phyloP scores from a whole-genome alignment of 148 eudicot genomes.

The Vaccinium myrtillus region DNA sequence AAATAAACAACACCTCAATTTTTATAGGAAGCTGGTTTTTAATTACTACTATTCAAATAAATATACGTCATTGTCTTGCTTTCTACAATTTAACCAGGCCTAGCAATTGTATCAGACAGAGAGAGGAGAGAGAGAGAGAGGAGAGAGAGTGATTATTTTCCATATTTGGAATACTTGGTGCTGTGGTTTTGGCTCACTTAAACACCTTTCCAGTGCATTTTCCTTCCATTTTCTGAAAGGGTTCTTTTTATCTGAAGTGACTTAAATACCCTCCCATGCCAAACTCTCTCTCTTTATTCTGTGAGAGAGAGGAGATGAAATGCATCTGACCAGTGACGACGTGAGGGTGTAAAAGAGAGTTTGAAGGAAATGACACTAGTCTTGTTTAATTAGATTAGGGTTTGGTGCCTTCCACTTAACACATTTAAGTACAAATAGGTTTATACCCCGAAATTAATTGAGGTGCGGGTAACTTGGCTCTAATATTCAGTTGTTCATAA shows the following conservation, averaged over 20 bases:
- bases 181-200: not conserved
- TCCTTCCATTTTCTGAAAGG: constrained; percentile 4
- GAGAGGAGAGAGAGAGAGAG: not conserved
- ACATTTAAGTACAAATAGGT: too few relatives aligned
- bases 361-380: not conserved
- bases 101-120: not conserved
- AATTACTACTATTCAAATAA: too few relatives aligned
- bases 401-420: not conserved
- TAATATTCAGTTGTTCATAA: too few relatives aligned
- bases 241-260: not conserved
- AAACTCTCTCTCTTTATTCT: not conserved
- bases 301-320: too few relatives aligned
- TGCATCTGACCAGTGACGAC: not conserved
- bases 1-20: not conserved
- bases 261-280: not conserved
- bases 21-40: not conserved
- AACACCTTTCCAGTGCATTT: constrained; percentile 5
- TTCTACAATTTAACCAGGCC: not conserved
- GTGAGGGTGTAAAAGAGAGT: not conserved
- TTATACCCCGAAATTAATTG: too few relatives aligned
- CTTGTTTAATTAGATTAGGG: not conserved
- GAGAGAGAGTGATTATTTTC: not conserved
- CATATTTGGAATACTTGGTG: not conserved
- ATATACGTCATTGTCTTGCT: not conserved
- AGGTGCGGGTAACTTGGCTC: too few relatives aligned